Conservation (phyloP, 257 asterid genomes). For the Handroanthus guayacan region DNA sequence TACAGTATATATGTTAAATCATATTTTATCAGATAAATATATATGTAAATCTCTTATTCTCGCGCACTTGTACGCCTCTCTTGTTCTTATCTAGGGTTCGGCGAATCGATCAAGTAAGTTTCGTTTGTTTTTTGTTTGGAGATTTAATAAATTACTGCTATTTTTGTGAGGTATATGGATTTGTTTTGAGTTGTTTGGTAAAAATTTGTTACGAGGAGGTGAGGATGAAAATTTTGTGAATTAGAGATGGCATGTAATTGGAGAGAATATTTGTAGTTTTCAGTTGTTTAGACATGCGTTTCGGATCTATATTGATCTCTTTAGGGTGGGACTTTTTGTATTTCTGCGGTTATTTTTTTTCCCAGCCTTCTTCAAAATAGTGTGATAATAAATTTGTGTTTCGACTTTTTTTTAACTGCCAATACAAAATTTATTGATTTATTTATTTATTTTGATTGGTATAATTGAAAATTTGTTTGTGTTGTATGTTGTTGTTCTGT, state of each 20-base stretch:
- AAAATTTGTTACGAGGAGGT: conserved; percentile 15
- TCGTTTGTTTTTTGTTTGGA: conserved; percentile 1
- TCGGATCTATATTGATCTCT: conserved; percentile 52
- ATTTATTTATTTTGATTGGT: conserved; percentile 8
- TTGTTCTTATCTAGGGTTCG: conserved; percentile 36
- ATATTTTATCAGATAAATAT: background rate
- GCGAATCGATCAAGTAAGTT: conserved; percentile 36
- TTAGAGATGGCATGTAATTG: conserved; percentile 30
- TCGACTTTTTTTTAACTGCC: background rate
- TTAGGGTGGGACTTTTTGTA: conserved; percentile 32
- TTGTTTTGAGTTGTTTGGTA: background rate
- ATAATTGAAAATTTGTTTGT: conserved; percentile 1
- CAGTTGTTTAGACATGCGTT: conserved; percentile 43
- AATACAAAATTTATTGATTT: conserved; percentile 17
- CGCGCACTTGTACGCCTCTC: conserved; percentile 37
- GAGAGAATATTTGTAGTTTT: conserved; percentile 11
- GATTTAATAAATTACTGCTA: conserved; percentile 4
- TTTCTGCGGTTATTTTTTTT: conserved; percentile 36
- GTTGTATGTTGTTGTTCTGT: conserved; percentile 20
- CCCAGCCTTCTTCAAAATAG: conserved; percentile 18
- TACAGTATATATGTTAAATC: conserved; percentile 14
- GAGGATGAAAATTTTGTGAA: conserved; percentile 18
- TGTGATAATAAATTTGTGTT: background rate
- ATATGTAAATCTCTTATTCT: conserved; percentile 26
- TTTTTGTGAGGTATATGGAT: conserved; percentile 16